Evolutionary conservation across 1,139 yeast genomes (phyloP), one percentile per base, ranked within the genome.

Genomic region (Blastobotrys indianensis): DNA sequence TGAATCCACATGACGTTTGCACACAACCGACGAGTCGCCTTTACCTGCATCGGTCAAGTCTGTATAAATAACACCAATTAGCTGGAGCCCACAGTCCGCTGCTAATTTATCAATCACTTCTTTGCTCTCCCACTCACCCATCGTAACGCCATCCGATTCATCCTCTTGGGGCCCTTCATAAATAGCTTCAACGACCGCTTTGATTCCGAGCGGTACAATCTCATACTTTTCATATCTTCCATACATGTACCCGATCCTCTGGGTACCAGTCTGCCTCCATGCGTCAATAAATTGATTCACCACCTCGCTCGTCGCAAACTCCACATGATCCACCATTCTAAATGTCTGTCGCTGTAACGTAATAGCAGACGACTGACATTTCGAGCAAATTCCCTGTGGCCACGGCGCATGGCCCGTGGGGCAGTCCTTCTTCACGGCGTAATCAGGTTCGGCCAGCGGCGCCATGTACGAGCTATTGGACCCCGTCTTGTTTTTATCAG

Each of bases 241-340:
- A 60, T 87, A 82, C 66, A 94, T 66, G 50, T 82, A 74, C 0
- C 97, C 98, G 51, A 84, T 75, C 58, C 98, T 74, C 66, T 94
- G 99, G 13, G 77, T 71, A 1, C 97, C 97, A 0, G 94, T 77
- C 49, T 73, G 70, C 66, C 99, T 79, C 99, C 99, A 92, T 12
- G 85, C 70, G 54, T 92, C 94, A 49, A 94, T 85, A 64, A 94
- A 92, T 35, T 75, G 72, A 63, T 92, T 86, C 48, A 94, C 77
- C 32, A 88, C 76, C 3, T 73, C 70, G 39, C 88, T 78, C 51
- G 78, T 79, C 15, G 88, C 80, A 65, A 90, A 85, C 64, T 92
- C 97, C 29, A 92, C 94, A 68, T 94, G 97, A 65, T 94, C 99
- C 16, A 94, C 95, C 96, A 92, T 86, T 59, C 99, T 76, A 64